Evolutionary conservation across 805 yeast species (phyloP), one percentile per base, ranked within the genome.

Genomic region (Kazachstania taianensis): DNA sequence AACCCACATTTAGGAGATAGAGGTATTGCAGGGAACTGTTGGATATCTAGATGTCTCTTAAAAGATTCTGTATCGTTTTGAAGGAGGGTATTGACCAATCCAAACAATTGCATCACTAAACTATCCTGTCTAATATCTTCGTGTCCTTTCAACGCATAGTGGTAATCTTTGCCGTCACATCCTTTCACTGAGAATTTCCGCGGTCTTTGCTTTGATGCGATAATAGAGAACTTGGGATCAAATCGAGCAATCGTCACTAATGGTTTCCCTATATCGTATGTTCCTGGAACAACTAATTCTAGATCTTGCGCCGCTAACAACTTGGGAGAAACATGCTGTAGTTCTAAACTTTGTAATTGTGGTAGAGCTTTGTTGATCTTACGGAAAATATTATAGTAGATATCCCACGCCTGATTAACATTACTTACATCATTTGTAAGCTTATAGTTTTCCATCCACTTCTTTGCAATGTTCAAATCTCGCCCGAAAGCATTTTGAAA

Each of bases 51-150:
- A 57, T 92, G 97, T 44, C 99, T 72, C 64, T 85, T 87, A 70
- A 87, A 92, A 55, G 96, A 86, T 55, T 92, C 98, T 0, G 96
- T 78, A 57, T 92, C 96, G 49, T 83, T 83, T 5, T 79, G 73
- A 44, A 92, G 69, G 33, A 94, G 66, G 0, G 96, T 86, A 54
- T 94, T 92, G 3, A 92, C 97, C 52, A 92, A 67, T 1, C 97
- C 97, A 59, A 92, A 89, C 48, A 92, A 66, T 61, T 92, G 99
- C 98, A 92, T 92, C 19, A 89, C 99, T 57, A 94, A 69, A 51
- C 85, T 84, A 62, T 92, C 99, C 57, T 92, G 99, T 52, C 99
- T 74, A 36, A 92, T 84, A 67, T 92, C 99, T 62, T 92, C 99
- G 53, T 92, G 97, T 1, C 97, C 98, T 61, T 92, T 92, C 51